Base-by-base conservation (phyloP, 2,329 filamentous ascomycete genomes). In the Sporothrix globosa region DNA sequence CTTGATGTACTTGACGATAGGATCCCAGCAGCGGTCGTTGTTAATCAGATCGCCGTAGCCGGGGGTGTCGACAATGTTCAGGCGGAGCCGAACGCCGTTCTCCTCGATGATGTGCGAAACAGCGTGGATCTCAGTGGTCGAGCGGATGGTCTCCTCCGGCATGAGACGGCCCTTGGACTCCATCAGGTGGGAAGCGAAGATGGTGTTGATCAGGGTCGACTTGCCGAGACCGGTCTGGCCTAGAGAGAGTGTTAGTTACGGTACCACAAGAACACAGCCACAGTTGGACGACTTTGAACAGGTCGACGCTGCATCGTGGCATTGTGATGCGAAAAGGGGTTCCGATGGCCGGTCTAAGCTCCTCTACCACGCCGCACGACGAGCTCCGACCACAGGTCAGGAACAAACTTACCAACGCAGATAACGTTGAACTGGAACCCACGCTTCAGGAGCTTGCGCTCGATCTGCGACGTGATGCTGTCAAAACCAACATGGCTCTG, bases 1-100 rank as follows among this genome's bases (percentile, higher is more conserved):
- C 88, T 99, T 99, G 88, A 99, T 99, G 85, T 99, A 99, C 87
- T 99, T 99, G 87, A 99, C 95, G 81, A 99, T 99, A 74, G 96
- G 96, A 80, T 99, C 96, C 96, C 96, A 99, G 90, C 96, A 99
- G 87, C 96, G 92, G 85, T 99, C 96, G 83, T 99, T 99, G 89
- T 99, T 99, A 83, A 99, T 96, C 80, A 97, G 89, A 79, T 99
- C 96, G 79, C 96, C 96, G 79, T 99, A 99, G 75, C 96, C 96
- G 74, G 96, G 96, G 74, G 96, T 99, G 81, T 99, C 96, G 78
- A 99, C 96, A 79, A 99, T 99, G 88, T 98, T 99, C 79, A 99
- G 87, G 78, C 96, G 89, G 78, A 99, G 90, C 80, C 96, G 94
- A 76, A 99, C 96, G 77, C 96, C 96, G 81, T 99, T 99, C 86